Percentiles rank a stretch among this genome's conserved stretches.
These are phyloP conservation scores for Maudiozyma serrabonitensis DNA, from an alignment of 805 yeast genomes.

Conservation along the genomic window DNA sequence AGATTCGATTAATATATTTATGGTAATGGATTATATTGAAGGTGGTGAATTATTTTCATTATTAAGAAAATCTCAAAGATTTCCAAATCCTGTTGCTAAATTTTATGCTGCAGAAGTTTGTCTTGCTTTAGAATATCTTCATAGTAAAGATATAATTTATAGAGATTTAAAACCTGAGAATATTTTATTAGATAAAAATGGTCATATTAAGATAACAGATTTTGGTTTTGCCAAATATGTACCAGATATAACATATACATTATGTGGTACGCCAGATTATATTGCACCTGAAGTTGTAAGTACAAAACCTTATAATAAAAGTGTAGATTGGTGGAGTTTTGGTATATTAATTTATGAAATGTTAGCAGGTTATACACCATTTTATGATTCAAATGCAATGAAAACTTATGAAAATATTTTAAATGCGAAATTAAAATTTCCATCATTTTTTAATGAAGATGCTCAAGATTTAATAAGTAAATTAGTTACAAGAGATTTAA, in stretches of 20 bases:
- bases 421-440: conserved; percentile 66
- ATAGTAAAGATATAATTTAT: conserved; percentile 73
- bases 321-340: conserved; percentile 96
- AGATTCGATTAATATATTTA: conserved; percentile 69
- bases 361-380: conserved; percentile 93
- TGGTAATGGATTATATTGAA: conserved; percentile 94
- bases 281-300: conserved; percentile 94
- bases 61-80: conserved; percentile 75
- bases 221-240: conserved; percentile 94
- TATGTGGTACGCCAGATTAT: conserved; percentile 92
- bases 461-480: conserved; percentile 61
- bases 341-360: conserved; percentile 86
- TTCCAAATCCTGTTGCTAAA: conserved; percentile 94
- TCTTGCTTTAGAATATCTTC: conserved; percentile 79
- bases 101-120: conserved; percentile 87
- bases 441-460: conserved; percentile 66
- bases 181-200: conserved; percentile 74
- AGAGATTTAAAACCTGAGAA: conserved; percentile 92
- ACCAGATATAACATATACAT: conserved; percentile 79
- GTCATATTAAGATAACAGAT: conserved; percentile 88
- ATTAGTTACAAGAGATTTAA: conserved; percentile 72
- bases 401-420: conserved; percentile 87
- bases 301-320: conserved; percentile 84
- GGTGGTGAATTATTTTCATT: conserved; percentile 88
- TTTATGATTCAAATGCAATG: conserved; percentile 85